Base-by-base conservation (phyloP, 306 rosid species). In the Sindora glabra region DNA sequence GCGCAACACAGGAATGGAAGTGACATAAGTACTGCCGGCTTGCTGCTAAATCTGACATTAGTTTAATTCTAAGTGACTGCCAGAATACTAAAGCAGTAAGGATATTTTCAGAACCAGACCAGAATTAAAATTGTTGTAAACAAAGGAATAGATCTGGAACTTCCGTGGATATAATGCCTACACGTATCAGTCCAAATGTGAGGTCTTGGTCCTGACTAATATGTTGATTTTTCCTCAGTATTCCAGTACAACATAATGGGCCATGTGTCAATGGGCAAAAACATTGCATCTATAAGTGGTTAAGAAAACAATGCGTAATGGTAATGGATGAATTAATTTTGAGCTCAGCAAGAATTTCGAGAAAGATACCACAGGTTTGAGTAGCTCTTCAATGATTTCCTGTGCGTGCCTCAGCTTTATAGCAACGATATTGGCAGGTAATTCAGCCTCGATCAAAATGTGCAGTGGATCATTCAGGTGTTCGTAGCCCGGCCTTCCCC, bases 401-500 rank as follows among this genome's bases (percentile, higher is more conserved):
- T 79, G 90, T 13, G 96, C 98, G 60, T 88, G 98, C 77, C 83
- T 75, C 81, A 91, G 71, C 77, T 83, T 90, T 30, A 74, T 33
- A 41, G 85, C 98, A 64, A 83, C 66, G 34, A 83, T 58, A 61
- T 80, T 84, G 32, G 88, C 87, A 15, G 98, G 96, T 56, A 91
- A 71, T 75, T 91, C 98, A 70, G 96, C 96, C 70, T 91, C 96
- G 50, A 91, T 79, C 51, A 91, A 77, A 65, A 91, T 86, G 73
- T 91, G 96, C 62, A 91, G 85, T 1, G 95, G 96, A 45, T 88
- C 98, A 67, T 81, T 91, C 73, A 91, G 82, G 74, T 91, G 98
- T 67, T 88, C 98, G 72, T 88, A 91, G 13, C 98, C 98, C 9
- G 96, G 88, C 70, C 87, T 85, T 69, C 98, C 96, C 70, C 95